Conservation (phyloP, 2,329 filamentous ascomycete species). For the Ustulina deusta region DNA sequence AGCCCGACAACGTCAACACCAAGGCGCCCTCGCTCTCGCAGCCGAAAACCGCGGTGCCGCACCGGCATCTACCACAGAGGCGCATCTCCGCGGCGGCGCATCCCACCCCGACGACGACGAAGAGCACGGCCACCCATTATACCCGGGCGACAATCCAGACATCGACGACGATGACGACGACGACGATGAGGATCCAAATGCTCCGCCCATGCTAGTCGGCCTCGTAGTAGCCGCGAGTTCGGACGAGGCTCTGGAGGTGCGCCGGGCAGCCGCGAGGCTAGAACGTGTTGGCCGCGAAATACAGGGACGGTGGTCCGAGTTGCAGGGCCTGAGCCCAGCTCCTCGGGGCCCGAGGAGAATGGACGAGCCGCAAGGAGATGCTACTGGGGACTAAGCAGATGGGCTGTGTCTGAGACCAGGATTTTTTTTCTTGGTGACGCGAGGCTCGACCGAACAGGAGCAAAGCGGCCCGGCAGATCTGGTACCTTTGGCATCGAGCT, state of each 20-base stretch:
- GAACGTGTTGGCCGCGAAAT: constrained; percentile 67
- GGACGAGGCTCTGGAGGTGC: constrained; percentile 63
- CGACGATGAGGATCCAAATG: constrained; percentile 45
- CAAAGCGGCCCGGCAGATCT: not conserved
- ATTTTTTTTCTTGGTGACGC: not conserved
- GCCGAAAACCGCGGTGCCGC: constrained; percentile 21
- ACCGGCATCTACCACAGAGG: not conserved
- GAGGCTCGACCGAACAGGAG: constrained; percentile 5
- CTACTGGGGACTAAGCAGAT: constrained; percentile 1
- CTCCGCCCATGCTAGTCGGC: constrained; percentile 65
- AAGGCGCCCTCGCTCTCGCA: constrained; percentile 35
- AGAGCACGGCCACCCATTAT: not conserved
- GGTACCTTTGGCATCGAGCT: not conserved
- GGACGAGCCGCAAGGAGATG: not conserved
- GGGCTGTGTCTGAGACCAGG: not conserved
- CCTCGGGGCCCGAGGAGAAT: not conserved
- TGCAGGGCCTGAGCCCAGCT: constrained; percentile 35
- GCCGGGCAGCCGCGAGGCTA: constrained; percentile 63
- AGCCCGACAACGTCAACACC: constrained; percentile 1
- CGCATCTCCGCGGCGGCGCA: constrained; percentile 20
- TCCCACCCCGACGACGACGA: constrained; percentile 4
- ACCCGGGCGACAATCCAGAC: constrained; percentile 7
- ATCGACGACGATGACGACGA: constrained; percentile 38
- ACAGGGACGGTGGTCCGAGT: constrained; percentile 64
- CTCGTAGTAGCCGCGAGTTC: constrained; percentile 65